These are phyloP conservation scores for Zymoseptoria tritici DNA, from an alignment of 2,329 filamentous ascomycete species.

Conservation along the genomic window DNA sequence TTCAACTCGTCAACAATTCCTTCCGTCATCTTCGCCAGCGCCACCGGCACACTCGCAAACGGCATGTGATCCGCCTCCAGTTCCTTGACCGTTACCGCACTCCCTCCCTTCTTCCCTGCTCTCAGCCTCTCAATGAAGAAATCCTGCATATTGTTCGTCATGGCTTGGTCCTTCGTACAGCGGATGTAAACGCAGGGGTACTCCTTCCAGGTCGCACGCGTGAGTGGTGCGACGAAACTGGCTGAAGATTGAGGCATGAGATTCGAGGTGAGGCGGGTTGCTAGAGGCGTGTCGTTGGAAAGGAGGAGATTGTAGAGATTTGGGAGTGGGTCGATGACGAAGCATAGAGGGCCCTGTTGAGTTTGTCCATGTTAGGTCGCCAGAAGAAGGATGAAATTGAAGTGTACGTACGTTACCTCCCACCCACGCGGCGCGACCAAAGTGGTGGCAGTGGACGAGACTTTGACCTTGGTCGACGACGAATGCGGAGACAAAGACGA, in stretches of 20 bases:
- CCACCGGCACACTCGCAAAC: conserved; percentile 8
- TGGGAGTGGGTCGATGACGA: conserved; percentile 5
- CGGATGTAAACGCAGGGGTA: conserved; percentile 8
- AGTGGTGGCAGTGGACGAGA: conserved; percentile 10
- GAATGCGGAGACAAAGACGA: conserved; percentile 18
- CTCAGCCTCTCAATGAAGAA: conserved; percentile 8
- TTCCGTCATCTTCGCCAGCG: conserved; percentile 4
- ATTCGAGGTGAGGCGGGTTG: neutral
- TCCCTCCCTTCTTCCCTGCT: neutral
- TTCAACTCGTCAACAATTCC: conserved; percentile 6
- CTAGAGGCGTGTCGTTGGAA: neutral
- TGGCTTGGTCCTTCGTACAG: conserved; percentile 11
- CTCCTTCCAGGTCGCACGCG: conserved; percentile 8
- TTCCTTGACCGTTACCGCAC: conserved; percentile 2
- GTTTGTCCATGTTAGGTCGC: neutral
- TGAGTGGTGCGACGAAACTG: conserved; percentile 7
- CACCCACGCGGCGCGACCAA: conserved; percentile 12
- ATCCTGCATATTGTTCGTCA: conserved; percentile 10
- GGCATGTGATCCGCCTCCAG: conserved; percentile 10
- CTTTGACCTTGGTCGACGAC: conserved; percentile 12
- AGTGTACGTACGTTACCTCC: neutral
- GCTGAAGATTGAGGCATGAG: conserved; percentile 9
- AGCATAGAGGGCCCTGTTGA: conserved; percentile 4
- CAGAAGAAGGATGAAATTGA: neutral
- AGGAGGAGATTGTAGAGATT: conserved; percentile 8